Evolutionary conservation across 2,329 filamentous ascomycete genomes (phyloP), one percentile per base, ranked within the genome.

Genomic region (Coleophoma eucalyptorum): DNA sequence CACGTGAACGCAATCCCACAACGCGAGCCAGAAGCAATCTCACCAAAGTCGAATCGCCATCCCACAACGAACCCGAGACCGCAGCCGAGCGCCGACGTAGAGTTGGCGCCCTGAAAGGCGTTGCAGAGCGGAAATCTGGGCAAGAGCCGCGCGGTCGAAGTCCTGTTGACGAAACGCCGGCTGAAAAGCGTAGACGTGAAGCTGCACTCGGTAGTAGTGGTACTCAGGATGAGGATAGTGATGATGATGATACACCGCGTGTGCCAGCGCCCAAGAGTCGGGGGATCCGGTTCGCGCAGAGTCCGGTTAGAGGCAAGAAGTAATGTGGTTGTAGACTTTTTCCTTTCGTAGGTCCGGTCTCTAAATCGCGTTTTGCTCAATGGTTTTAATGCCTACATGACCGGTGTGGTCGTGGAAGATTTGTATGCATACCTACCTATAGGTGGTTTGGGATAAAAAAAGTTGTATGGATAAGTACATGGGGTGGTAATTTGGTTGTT

Each of bases 171-270:
- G 89, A 92, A 69, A 91, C 87, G 0, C 84, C 87, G 0, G 89
- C 88, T 0, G 89, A 93, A 67, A 76, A 86, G 50, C 78, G 87
- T 38, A 76, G 89, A 48, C 80, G 89, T 59, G 83, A 90, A 60
- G 87, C 87, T 1, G 89, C 89, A 1, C 71, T 93, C 2, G 87
- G 88, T 10, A 73, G 87, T 54, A 69, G 71, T 13, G 48, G 41
- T 34, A 51, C 35, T 10, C 26, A 5, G 26, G 55, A 59, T 12
- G 58, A 60, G 26, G 58, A 64, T 51, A 54, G 51, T 33, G 56
- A 62, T 33, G 63, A 65, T 48, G 64, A 66, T 51, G 60, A 62
- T 56, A 62, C 61, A 15, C 57, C 53, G 13, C 48, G 61, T n/a
- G 58, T 66, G 11, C 62, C 62, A 19, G 62, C 58, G 5, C 60